Base-by-base conservation (phyloP, 1,284 basidiomycete species). In the Tilletia horrida region DNA sequence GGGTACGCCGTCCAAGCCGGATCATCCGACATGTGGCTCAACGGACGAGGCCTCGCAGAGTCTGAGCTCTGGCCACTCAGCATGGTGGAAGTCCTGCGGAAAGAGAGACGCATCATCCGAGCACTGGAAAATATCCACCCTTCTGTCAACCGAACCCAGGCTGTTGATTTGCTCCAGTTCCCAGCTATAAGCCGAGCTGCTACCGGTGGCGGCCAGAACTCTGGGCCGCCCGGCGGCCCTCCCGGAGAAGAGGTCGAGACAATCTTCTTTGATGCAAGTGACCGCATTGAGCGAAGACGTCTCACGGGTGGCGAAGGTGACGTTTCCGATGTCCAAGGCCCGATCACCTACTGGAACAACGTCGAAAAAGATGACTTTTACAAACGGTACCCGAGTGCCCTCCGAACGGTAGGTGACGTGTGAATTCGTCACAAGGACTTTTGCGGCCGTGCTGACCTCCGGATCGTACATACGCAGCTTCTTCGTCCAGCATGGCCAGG, bases 311-410 rank as follows among this genome's bases (percentile, higher is more conserved):
- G 64, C 0, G 65, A 67, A n/a, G 66, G 52, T 2, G 42, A 45
- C 16, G 23, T 31, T 6, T 42, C 48, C 11, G 29, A 62, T 16
- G 47, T 64, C 16, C 35, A n/a, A 1, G 91, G 89, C 0, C 86
- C 84, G 16, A 87, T 96, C 63, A 80, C 88, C 0, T 97, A 91
- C 88, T 89, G 90, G 87, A 97, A 97, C 82, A 89, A 97, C 82
- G 82, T 97, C 27, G 89, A 92, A 83, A 90, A 88, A 70, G 94
- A 97, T 78, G 84, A 83, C 18, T 21, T 43, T 42, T 62, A 69
- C 65, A 64, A 31, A 44, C 63, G 23, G 72, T 75, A 76, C 48
- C 67, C 14, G 68, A 43, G 2, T 64, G 47, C 47, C 65, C 76
- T 16, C 63, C 65, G 21, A 68, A 73, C 23, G 61, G 59, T 62